Evolutionary conservation across 73 alveolate genomes (phyloP).

Genomic region (Blepharisma stoltei): DNA sequence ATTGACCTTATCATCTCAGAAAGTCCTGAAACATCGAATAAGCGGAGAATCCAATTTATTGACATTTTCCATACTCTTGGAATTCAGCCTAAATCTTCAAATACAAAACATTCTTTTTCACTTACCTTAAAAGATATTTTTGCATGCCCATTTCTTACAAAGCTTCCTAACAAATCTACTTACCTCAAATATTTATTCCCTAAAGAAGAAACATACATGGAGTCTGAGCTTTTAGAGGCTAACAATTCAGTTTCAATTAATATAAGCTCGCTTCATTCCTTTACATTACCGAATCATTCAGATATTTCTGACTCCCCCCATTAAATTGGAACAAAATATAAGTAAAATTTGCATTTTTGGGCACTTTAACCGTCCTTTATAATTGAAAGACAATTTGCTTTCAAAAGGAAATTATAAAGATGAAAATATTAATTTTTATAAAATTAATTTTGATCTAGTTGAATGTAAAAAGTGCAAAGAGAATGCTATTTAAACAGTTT

Average conservation of each 20-base stretch:
- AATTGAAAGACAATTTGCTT: no score
- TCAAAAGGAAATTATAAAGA: no score
- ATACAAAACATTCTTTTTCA: not conserved
- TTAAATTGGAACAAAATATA: no score
- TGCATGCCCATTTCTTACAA: not conserved
- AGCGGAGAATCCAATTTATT: not conserved
- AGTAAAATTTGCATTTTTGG: no score
- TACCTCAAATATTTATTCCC: conserved; percentile 18
- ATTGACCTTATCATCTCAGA: not conserved
- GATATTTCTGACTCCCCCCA: no score
- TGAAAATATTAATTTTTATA: no score
- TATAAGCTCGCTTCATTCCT: not conserved
- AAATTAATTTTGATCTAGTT: no score
- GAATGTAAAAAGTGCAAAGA: no score
- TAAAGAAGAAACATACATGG: not conserved
- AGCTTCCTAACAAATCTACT: not conserved
- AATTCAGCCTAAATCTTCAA: not conserved
- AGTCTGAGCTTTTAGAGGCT: not conserved
- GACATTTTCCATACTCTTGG: conserved; percentile 12
- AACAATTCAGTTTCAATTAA: not conserved
- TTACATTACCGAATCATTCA: not conserved
- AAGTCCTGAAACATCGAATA: not conserved
- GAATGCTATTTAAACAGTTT: no score
- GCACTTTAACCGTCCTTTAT: no score
- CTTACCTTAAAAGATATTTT: not conserved